These are phyloP conservation scores for Fagopyrum tataricum DNA, from an alignment of 148 eudicot species.

Conservation along the genomic window DNA sequence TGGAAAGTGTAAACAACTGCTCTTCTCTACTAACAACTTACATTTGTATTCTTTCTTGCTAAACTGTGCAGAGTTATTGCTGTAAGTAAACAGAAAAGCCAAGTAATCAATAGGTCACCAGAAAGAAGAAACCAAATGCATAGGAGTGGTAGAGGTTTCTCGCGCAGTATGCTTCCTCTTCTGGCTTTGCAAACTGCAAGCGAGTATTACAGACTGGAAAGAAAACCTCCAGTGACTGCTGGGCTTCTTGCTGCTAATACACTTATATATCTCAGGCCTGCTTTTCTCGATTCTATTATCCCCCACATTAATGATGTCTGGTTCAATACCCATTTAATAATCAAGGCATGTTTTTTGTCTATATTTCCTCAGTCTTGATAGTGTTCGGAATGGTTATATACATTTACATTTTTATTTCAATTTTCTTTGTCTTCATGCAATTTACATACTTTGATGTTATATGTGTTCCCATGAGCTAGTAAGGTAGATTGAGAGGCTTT, in stretches of 20 bases:
- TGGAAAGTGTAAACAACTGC: not conserved
- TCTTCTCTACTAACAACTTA: not conserved
- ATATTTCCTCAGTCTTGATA: not conserved
- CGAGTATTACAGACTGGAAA: slow-evolving; percentile 36
- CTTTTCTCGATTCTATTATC: slow-evolving; percentile 31
- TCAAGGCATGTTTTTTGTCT: slow-evolving; percentile 25
- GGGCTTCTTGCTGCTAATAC: slow-evolving; percentile 44
- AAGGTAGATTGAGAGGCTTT: not conserved
- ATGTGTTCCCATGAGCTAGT: not conserved
- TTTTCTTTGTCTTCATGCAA: not conserved
- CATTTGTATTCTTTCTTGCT: not conserved
- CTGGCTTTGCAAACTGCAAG: slow-evolving; percentile 33
- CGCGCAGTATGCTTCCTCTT: slow-evolving; percentile 34
- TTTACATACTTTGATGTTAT: not conserved
- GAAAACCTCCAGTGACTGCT: slow-evolving; percentile 46
- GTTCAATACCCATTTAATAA: slow-evolving; percentile 36
- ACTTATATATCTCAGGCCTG: slow-evolving; percentile 39
- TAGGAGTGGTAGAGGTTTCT: slow-evolving; percentile 29
- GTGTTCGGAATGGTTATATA: not conserved
- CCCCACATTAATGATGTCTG: slow-evolving; percentile 31
- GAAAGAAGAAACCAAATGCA: slow-evolving; percentile 24
- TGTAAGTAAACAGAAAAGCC: not conserved
- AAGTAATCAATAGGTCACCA: not conserved
- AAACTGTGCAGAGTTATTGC: not conserved
- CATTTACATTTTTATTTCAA: not conserved